Conservation (phyloP, 2,329 filamentous ascomycete species). For the Alternaria sp. region DNA sequence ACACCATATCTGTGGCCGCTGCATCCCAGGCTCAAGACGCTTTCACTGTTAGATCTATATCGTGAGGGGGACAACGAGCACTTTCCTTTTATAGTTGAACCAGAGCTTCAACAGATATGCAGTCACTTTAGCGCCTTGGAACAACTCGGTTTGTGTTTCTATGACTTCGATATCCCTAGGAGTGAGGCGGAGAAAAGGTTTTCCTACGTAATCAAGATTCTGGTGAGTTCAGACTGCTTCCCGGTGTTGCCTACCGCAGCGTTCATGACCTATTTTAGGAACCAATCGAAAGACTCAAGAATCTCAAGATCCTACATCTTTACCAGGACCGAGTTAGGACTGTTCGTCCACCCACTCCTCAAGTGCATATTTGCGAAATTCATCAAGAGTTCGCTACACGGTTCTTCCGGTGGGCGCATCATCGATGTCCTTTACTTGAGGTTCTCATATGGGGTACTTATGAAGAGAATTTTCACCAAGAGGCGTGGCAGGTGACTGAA, state of each 20-base stretch:
- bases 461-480: not conserved
- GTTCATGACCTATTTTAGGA: not conserved
- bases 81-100: not conserved
- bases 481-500: not conserved
- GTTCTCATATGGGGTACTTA: slow-evolving; percentile 8
- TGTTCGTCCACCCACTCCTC: not conserved
- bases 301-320: slow-evolving; percentile 12
- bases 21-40: not conserved
- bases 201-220: not conserved
- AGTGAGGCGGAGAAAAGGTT: not conserved
- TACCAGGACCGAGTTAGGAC: not conserved
- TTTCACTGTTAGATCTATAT: not conserved
- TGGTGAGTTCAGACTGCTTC: not conserved
- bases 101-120: not conserved
- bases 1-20: not conserved
- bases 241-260: not conserved
- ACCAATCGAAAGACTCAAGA: slow-evolving; percentile 7
- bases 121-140: not conserved
- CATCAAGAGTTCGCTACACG: not conserved
- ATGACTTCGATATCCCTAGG: not conserved
- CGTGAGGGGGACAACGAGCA: not conserved
- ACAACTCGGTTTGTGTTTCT: not conserved
- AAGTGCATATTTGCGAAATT: not conserved
- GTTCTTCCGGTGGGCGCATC: slow-evolving; percentile 11
- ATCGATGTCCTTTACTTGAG: not conserved